These are phyloP conservation scores for Choiromyces venosus DNA, from an alignment of 495 filamentous ascomycete genomes.

Conservation along the genomic window DNA sequence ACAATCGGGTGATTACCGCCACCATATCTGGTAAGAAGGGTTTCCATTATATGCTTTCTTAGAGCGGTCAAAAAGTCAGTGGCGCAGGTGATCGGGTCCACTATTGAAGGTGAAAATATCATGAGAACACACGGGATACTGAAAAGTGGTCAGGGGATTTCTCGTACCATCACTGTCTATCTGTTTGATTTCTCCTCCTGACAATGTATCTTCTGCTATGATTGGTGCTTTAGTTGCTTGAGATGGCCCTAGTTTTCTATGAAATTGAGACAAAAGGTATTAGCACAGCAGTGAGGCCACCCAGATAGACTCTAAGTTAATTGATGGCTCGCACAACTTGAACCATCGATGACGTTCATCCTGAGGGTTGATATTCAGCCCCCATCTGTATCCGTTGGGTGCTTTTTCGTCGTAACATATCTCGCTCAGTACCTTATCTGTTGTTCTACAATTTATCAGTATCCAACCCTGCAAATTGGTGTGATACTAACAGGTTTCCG, in stretches of 20 bases:
- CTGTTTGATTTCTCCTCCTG: too few species aligned
- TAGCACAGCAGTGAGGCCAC: too few species aligned
- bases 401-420: slow-evolving; percentile 18
- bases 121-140: too few species aligned
- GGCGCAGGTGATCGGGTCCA: slow-evolving; percentile 51
- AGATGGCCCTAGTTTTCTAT: too few species aligned
- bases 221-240: too few species aligned
- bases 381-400: slow-evolving; percentile 23
- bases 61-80: slow-evolving; percentile 65
- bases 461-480: too few species aligned
- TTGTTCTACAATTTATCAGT: slow-evolving; percentile 2
- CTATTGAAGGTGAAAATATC: too few species aligned
- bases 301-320: too few species aligned
- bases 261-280: too few species aligned
- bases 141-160: too few species aligned
- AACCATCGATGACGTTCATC: slow-evolving; percentile 28
- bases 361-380: slow-evolving; percentile 23
- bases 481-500: slow-evolving; percentile 11
- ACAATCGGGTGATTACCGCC: slow-evolving; percentile 8
- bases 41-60: slow-evolving; percentile 66
- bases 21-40: slow-evolving; percentile 43
- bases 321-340: slow-evolving; percentile 25
- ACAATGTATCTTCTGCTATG: too few species aligned
- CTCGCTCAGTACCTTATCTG: slow-evolving; percentile 27
- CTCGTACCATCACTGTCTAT: too few species aligned